Base-by-base conservation (phyloP, 129 eudicot genomes). In the Pittosporum tobira region DNA sequence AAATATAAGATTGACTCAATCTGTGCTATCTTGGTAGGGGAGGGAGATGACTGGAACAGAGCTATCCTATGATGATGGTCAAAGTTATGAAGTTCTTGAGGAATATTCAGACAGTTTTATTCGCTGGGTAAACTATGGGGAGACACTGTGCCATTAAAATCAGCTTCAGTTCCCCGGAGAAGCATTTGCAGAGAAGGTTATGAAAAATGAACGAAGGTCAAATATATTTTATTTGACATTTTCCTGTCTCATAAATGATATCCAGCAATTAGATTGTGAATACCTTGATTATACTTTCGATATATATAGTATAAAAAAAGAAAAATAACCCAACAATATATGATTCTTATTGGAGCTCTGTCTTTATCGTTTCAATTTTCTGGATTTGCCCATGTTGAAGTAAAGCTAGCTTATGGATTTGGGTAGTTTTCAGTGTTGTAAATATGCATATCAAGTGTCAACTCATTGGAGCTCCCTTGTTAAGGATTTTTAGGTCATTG, bases 101-200 rank as follows among this genome's bases (percentile, higher is more conserved):
- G 94, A 79, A 37, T 84, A 73, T 50, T 74, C 94, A 1, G 94
- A 78, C 55, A 84, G 84, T 68, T 88, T 88, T 77, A 79, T 74
- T 37, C 80, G 64, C 4, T 88, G 96, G 96, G 83, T 88, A 38
- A 79, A 59, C 31, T 38, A 58, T 18, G 96, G 96, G 44, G 90
- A 79, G 71, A 65, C 88, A 30, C 77, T 84, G 37, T 84, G 94
- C 66, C 80, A 81, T 29, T 88, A 61, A 81, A 57, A 6, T n/a
- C 42, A 28, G 19, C 60, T 25, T 20, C 11, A 9, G 37, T 22
- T 28, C 15, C 48, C 14, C 3, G n/a, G 21, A 42, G 63, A 43
- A 10, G 38, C 51, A 11, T 59, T 28, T 10, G 27, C 14, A 61
- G 27, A 9, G 50, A 59, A 24, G 15, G 34, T 38, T 20, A 23